Evolutionary conservation across 768 basidiomycete genomes (phyloP).

Genomic region (Mycena albidolilacea): DNA sequence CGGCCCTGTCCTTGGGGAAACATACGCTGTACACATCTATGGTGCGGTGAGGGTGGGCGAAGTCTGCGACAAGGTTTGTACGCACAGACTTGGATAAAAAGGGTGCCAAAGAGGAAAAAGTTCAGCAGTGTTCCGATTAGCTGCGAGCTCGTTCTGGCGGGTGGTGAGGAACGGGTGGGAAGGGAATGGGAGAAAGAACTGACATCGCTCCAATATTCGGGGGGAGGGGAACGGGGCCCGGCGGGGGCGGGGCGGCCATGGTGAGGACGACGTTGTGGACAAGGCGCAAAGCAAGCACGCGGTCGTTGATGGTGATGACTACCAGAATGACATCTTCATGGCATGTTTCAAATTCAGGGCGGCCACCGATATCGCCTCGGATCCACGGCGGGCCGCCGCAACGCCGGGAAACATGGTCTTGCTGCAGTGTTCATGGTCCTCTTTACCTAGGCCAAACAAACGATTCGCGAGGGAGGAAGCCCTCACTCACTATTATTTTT

Average conservation of each 20-base stretch:
- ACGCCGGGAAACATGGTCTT: too few relatives aligned
- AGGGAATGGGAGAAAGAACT: neutral
- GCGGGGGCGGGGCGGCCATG: slow-evolving; percentile 5
- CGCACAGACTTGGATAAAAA: slow-evolving; percentile 48
- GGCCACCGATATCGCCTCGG: too few relatives aligned
- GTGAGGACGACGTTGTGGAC: neutral
- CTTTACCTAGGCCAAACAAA: too few relatives aligned
- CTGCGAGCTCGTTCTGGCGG: slow-evolving; percentile 21
- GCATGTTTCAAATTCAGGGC: too few relatives aligned
- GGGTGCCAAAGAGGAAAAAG: slow-evolving; percentile 46
- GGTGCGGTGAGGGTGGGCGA: neutral
- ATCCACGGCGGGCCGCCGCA: too few relatives aligned
- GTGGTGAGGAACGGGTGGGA: neutral
- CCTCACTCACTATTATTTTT: too few relatives aligned
- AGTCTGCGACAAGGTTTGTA: neutral
- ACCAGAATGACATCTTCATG: too few relatives aligned
- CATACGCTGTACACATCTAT: slow-evolving; percentile 42
- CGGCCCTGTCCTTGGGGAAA: slow-evolving; percentile 41
- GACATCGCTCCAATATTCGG: slow-evolving; percentile 31
- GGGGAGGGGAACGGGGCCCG: slow-evolving; percentile 15
- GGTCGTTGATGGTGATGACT: too few relatives aligned
- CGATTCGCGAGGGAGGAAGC: too few relatives aligned
- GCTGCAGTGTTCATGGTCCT: too few relatives aligned
- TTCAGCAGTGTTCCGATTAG: slow-evolving; percentile 42
- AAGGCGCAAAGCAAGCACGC: too few relatives aligned